Percentiles rank a stretch among this genome's conserved stretches.
phyloP scores from a whole-genome alignment of 192 early-diverging fungal genomes.

The Kappamyces sp. region DNA sequence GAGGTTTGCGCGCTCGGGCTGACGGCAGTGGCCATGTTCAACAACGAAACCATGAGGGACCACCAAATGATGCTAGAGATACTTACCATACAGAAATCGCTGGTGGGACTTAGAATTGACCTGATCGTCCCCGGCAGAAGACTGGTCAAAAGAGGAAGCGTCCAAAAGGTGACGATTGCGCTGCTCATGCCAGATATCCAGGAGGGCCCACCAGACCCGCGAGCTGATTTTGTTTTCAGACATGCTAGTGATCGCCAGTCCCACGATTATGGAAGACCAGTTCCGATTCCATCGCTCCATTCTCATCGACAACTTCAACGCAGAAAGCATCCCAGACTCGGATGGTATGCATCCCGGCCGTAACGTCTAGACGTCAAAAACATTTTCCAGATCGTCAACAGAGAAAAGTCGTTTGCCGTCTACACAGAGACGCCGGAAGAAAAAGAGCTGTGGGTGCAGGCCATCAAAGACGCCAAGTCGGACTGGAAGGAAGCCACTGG shows the following conservation, averaged over 20 bases:
- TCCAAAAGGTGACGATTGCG: slow-evolving; percentile 44
- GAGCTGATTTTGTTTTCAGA: slow-evolving; percentile 73
- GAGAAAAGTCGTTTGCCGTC: slow-evolving; percentile 75
- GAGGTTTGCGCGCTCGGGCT: slow-evolving; percentile 6
- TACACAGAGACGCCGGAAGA: slow-evolving; percentile 50
- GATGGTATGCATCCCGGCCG: slow-evolving; percentile 13
- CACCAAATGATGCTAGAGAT: slow-evolving; percentile 71
- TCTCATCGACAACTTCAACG: slow-evolving; percentile 52
- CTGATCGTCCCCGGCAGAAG: slow-evolving; percentile 66
- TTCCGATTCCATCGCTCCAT: slow-evolving; percentile 67
- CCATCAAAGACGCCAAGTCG: slow-evolving; percentile 50
- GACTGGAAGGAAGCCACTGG: slow-evolving; percentile 22
- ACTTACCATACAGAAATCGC: slow-evolving; percentile 60
- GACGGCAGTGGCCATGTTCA: slow-evolving; percentile 57
- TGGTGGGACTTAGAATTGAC: slow-evolving; percentile 53
- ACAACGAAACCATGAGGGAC: slow-evolving; percentile 74
- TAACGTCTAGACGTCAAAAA: slow-evolving; percentile 47
- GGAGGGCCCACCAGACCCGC: slow-evolving; percentile 65
- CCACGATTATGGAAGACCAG: slow-evolving; percentile 53
- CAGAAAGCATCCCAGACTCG: slow-evolving; percentile 24
- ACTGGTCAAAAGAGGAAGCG: slow-evolving; percentile 56
- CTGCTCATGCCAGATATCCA: slow-evolving; percentile 68
- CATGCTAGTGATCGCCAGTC: slow-evolving; percentile 62
- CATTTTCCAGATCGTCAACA: slow-evolving; percentile 72
- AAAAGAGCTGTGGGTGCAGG: slow-evolving; percentile 62